Conservation (phyloP, 148 eudicot species). For the Camellia lanceoleosa region DNA sequence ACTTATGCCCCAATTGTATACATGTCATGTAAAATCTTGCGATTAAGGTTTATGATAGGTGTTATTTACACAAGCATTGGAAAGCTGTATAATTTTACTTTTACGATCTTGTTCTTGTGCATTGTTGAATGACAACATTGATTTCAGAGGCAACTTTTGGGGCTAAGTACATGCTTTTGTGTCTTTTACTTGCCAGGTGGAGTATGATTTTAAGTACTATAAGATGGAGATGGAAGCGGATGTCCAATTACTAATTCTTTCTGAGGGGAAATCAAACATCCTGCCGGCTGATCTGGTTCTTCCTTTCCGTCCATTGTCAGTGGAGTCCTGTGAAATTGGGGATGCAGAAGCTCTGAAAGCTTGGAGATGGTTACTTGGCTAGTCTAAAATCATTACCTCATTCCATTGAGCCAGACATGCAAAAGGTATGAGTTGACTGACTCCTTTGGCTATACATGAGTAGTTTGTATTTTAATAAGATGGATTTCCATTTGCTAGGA, state of each 20-base stretch:
- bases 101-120: not conserved
- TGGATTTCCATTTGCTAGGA: not conserved
- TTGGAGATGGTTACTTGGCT: constrained; percentile 93
- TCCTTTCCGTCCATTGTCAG: constrained; percentile 73
- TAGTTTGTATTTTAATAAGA: not conserved
- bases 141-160: constrained; percentile 1
- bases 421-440: constrained; percentile 54
- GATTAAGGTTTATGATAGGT: not conserved
- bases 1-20: too few species aligned
- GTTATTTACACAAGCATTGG: not conserved
- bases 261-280: constrained; percentile 87
- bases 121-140: not conserved
- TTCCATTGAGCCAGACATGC: constrained; percentile 75
- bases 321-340: constrained; percentile 22
- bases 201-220: constrained; percentile 81
- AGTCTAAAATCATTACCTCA: constrained; percentile 59
- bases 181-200: constrained; percentile 51
- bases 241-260: constrained; percentile 77
- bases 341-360: constrained; percentile 51
- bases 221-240: constrained; percentile 91
- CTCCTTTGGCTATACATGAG: not conserved
- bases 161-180: constrained; percentile 2
- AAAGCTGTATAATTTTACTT: not conserved
- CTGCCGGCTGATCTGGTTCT: constrained; percentile 82
- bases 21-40: not conserved